Base-by-base conservation (phyloP, 2,329 filamentous ascomycete species). In the Chaetomiaceae sp. region DNA sequence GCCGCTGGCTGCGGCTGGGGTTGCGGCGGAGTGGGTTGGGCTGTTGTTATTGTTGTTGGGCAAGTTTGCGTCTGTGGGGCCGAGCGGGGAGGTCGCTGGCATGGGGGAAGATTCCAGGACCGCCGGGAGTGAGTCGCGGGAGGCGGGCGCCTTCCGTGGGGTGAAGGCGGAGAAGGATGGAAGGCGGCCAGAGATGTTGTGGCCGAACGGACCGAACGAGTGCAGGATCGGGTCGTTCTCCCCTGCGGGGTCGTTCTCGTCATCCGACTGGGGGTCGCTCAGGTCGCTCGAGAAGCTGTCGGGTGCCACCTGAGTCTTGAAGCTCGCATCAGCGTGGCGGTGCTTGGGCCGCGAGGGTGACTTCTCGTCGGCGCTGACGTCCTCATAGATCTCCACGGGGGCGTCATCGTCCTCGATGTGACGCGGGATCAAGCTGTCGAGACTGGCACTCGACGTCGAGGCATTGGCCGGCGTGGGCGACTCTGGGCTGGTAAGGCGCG, bases 171-270 rank as follows among this genome's bases (percentile, higher is more conserved):
- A 79, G 72, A 96, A 86, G 2, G 87, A 88, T 19, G 88, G 87
- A 66, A 96, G 79, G 21, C 88, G 84, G 55, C 82, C 81, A n/a
- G 92, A 82, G 33, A 96, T 76, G 64, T 96, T 89, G 48, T 87
- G 87, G 37, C 89, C 90, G 63, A 88, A 95, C 1, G 90, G 89
- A 14, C 90, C 91, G 59, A 96, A 96, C 0, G 91, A 96, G 68
- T 93, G 88, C 16, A 96, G 76, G 48, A 96, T 83, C 3, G 91
- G 91, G 60, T 97, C 93, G 57, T 96, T 96, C 69, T 97, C 92
- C 72, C 96, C 91, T 60, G 92, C 86, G 0, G 87, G 85, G 56
- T 95, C 83, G 44, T 88, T 85, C 16, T 90, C 71, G 12, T 70
- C 73, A 10, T 68, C 66, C 3, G 66, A 68, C 10, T 57, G 57